These are phyloP conservation scores for Apophysomyces ossiformis DNA, from an alignment of 371 early-diverging fungal genomes.

Conservation along the genomic window DNA sequence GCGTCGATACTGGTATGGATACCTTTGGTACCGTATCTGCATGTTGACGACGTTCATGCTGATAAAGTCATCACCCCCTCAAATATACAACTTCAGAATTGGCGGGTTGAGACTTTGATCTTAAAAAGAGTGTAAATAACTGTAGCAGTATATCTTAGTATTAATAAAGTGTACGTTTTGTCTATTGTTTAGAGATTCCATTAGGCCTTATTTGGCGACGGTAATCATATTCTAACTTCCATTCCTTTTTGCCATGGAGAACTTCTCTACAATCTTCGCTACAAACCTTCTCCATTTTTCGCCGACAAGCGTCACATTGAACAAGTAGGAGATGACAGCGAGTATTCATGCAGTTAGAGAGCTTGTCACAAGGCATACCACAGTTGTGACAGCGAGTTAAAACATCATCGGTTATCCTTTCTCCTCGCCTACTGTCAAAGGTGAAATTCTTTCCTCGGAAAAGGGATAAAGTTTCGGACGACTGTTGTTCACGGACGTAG, in stretches of 20 bases:
- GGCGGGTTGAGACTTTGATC: no score
- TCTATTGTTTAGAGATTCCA: background rate
- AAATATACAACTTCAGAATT: no score
- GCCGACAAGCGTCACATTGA: slow-evolving; percentile 65
- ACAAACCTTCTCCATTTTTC: slow-evolving; percentile 62
- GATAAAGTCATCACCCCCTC: no score
- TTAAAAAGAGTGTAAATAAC: background rate
- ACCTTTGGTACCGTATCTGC: no score
- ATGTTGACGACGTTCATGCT: no score
- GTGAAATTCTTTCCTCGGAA: slow-evolving; percentile 82
- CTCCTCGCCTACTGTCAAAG: slow-evolving; percentile 78
- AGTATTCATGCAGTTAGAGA: slow-evolving; percentile 71
- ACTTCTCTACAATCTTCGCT: slow-evolving; percentile 59
- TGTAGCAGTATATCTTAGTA: background rate
- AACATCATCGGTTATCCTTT: slow-evolving; percentile 69
- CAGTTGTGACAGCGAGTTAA: slow-evolving; percentile 72
- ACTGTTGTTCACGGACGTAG: slow-evolving; percentile 43
- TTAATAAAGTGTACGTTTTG: background rate
- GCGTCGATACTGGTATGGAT: no score
- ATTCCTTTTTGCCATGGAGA: slow-evolving; percentile 38
- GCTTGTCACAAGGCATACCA: slow-evolving; percentile 64
- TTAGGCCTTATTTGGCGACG: slow-evolving; percentile 52
- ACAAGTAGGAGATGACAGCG: slow-evolving; percentile 74
- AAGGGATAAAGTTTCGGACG: slow-evolving; percentile 40
- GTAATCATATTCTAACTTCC: slow-evolving; percentile 48